Percentiles rank a stretch among this genome's conserved stretches.
Conservation (phyloP, 2,329 filamentous ascomycete species). For the Huntiella savannae region DNA sequence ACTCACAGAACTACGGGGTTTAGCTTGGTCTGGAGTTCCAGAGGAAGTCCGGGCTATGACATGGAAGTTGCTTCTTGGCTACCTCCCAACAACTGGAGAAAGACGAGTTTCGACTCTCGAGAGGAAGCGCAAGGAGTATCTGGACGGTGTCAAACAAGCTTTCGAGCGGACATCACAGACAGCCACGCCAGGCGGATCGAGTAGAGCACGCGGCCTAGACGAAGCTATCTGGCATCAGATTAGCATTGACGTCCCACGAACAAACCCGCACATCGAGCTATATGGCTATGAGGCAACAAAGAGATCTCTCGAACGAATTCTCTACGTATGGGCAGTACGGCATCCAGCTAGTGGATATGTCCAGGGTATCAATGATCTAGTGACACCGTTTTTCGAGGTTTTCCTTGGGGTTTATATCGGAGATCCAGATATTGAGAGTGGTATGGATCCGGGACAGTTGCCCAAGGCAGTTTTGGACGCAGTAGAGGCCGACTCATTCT, state of each 20-base stretch:
- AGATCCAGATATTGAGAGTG: slow-evolving; percentile 76
- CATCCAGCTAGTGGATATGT: slow-evolving; percentile 96
- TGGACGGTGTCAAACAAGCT: slow-evolving; percentile 67
- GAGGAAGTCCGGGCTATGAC: slow-evolving; percentile 94
- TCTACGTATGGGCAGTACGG: slow-evolving; percentile 94
- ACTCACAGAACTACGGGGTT: slow-evolving; percentile 59
- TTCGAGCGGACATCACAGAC: slow-evolving; percentile 40
- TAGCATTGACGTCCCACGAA: slow-evolving; percentile 91
- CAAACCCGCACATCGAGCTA: slow-evolving; percentile 85
- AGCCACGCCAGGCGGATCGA: slow-evolving; percentile 11
- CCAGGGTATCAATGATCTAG: slow-evolving; percentile 94
- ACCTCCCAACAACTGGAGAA: slow-evolving; percentile 92
- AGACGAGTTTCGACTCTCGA: slow-evolving; percentile 76
- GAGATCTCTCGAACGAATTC: slow-evolving; percentile 75
- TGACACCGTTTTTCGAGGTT: slow-evolving; percentile 95
- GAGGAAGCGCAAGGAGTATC: slow-evolving; percentile 86
- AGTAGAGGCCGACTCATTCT: slow-evolving; percentile 94
- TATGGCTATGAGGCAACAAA: slow-evolving; percentile 96
- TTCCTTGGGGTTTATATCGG: slow-evolving; percentile 90
- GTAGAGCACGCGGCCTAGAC: slow-evolving; percentile 50
- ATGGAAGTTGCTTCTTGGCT: slow-evolving; percentile 92
- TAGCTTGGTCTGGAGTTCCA: slow-evolving; percentile 88
- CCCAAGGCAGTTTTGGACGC: slow-evolving; percentile 82
- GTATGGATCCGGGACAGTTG: slow-evolving; percentile 92
- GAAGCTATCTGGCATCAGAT: slow-evolving; percentile 99